Percentiles rank a stretch among this genome's conserved stretches.
Conservation (phyloP, 371 early-diverging fungal species). For the Capillidium heterosporum region DNA sequence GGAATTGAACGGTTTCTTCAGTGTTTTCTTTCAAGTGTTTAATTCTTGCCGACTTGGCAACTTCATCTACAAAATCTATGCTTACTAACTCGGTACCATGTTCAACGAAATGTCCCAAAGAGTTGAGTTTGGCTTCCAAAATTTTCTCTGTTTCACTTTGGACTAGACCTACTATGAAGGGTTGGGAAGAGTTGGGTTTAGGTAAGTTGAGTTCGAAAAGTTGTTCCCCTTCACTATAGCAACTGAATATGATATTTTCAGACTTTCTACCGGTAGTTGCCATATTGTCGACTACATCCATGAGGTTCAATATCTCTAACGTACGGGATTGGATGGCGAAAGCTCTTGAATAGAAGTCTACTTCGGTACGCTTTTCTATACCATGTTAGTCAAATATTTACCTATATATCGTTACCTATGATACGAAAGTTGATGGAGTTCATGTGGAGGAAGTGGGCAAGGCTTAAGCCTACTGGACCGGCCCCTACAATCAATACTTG, state of each 20-base stretch:
- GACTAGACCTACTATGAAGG: slow-evolving; percentile 2
- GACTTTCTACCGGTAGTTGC: background rate
- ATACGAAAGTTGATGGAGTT: background rate
- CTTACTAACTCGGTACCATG: background rate
- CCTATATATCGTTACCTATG: background rate
- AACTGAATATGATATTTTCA: no score
- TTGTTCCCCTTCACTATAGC: background rate
- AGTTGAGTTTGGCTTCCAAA: slow-evolving; percentile 6
- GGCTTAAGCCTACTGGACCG: slow-evolving; percentile 13
- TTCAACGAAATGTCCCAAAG: slow-evolving; percentile 1
- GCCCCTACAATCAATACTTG: slow-evolving; percentile 13
- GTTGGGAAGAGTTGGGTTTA: slow-evolving; percentile 2
- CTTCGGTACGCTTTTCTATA: background rate
- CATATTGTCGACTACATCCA: background rate
- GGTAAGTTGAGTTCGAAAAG: background rate
- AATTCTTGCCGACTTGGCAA: background rate
- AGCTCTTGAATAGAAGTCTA: background rate
- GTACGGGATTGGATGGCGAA: background rate
- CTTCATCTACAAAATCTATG: background rate
- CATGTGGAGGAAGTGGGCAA: slow-evolving; percentile 9
- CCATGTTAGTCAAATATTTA: background rate
- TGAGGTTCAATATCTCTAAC: background rate
- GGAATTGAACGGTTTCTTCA: slow-evolving; percentile 6
- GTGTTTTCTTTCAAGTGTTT: slow-evolving; percentile 5
- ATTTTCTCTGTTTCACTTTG: background rate